Percentiles rank a stretch among this genome's conserved stretches.
Conservation (phyloP, 169 alveolate species). For the Cryptosporidium sp. region DNA sequence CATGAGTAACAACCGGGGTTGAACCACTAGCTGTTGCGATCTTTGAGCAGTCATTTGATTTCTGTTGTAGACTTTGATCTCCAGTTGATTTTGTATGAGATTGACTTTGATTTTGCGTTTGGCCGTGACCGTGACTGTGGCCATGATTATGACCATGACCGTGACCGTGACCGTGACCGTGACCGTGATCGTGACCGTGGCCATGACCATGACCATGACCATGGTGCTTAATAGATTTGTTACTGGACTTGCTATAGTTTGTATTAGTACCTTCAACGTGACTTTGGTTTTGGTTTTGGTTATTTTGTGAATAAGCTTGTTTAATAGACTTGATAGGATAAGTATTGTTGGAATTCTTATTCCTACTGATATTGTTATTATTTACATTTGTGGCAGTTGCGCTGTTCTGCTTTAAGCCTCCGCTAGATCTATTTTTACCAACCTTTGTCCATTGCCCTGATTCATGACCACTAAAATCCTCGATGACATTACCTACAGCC, state of each 20-base stretch:
- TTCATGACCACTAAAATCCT: conserved; percentile 74
- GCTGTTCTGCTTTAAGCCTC: not conserved
- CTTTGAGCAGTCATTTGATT: not conserved
- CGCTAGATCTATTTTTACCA: conserved; percentile 43
- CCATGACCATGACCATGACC: not conserved
- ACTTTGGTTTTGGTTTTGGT: not conserved
- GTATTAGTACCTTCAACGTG: conserved; percentile 5
- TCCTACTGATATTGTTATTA: not conserved
- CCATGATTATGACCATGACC: not conserved
- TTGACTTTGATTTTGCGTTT: not conserved
- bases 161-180: not conserved
- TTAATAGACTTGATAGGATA: conserved; percentile 4
- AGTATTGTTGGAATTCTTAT: not conserved
- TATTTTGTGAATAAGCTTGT: not conserved
- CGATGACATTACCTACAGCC: conserved; percentile 75
- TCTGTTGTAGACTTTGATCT: not conserved
- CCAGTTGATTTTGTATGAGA: not conserved
- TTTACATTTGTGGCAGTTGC: not conserved
- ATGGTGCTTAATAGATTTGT: not conserved
- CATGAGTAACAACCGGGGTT: not conserved
- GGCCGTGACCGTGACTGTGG: not conserved
- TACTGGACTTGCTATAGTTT: not conserved
- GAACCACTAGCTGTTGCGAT: not conserved
- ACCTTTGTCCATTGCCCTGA: conserved; percentile 75
- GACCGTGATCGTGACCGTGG: not conserved